These are phyloP conservation scores for Ceratocystis albifundus DNA, from an alignment of 2,329 filamentous ascomycete species.

Conservation along the genomic window DNA sequence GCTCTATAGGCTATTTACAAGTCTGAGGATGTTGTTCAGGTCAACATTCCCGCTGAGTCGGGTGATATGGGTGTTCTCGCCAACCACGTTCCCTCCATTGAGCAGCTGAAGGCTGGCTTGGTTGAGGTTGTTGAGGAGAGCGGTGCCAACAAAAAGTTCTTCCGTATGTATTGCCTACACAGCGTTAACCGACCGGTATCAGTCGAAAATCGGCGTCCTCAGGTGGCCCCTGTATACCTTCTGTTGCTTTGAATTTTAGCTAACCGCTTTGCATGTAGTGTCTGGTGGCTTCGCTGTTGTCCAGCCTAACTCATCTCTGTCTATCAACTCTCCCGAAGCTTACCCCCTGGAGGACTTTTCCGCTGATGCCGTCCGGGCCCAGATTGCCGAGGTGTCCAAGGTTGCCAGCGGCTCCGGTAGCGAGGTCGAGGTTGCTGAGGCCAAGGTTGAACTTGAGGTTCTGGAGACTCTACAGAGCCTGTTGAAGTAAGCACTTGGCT, in stretches of 20 bases:
- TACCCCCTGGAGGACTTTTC: conserved; percentile 94
- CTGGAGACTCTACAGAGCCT: conserved; percentile 24
- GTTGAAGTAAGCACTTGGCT: conserved; percentile 23
- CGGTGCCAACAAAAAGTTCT: conserved; percentile 87
- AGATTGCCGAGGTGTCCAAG: conserved; percentile 93
- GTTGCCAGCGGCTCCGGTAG: conserved; percentile 80
- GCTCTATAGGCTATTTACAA: conserved; percentile 53
- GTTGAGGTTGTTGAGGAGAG: conserved; percentile 92
- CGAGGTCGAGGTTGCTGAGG: conserved; percentile 96
- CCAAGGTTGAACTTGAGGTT: conserved; percentile 91
- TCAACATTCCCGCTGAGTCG: conserved; percentile 96
- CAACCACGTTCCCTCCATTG: conserved; percentile 96
- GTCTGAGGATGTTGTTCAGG: conserved; percentile 68
- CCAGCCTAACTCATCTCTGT: conserved; percentile 85
- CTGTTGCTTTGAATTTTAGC: not conserved
- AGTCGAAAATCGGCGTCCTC: too few species aligned
- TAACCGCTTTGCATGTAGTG: conserved; percentile 42
- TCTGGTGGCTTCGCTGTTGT: conserved; percentile 95
- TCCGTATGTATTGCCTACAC: conserved; percentile 55
- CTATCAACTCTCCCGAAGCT: conserved; percentile 97
- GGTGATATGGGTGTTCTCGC: conserved; percentile 99
- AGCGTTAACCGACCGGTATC: not conserved
- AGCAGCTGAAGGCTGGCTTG: conserved; percentile 95
- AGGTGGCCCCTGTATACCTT: not conserved
- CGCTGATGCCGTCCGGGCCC: conserved; percentile 73